phyloP scores from a whole-genome alignment of 2,329 filamentous ascomycete genomes.

The Fusarium sp. region DNA sequence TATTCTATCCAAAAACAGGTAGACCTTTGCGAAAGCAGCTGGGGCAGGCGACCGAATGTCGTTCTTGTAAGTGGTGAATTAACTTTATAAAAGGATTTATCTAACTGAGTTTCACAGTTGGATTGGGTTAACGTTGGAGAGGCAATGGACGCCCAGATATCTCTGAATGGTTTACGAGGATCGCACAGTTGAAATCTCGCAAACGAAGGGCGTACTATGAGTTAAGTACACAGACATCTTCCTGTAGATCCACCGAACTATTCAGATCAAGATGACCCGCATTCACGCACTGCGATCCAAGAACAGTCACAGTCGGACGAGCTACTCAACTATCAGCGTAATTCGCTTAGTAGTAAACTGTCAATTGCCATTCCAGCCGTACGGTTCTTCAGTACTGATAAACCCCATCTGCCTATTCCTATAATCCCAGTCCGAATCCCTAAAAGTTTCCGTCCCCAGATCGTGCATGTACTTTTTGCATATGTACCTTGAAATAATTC shows the following conservation, averaged over 20 bases:
- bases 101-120: slow-evolving; percentile 43
- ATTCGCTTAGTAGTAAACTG: slow-evolving; percentile 33
- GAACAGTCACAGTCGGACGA: neutral
- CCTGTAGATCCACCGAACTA: neutral
- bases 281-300: neutral
- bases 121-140: slow-evolving; percentile 54
- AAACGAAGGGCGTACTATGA: neutral
- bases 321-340: neutral
- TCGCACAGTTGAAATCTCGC: neutral
- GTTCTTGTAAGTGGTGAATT: slow-evolving; percentile 38
- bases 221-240: neutral
- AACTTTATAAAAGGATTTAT: neutral
- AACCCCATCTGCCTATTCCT: neutral
- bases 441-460: slow-evolving; percentile 18
- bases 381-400: neutral
- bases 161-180: slow-evolving; percentile 48
- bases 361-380: slow-evolving; percentile 20
- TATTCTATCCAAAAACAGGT: slow-evolving; percentile 40
- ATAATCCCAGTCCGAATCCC: neutral
- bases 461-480: slow-evolving; percentile 1
- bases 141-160: slow-evolving; percentile 48
- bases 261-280: neutral
- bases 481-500: neutral
- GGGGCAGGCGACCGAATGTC: slow-evolving; percentile 39
- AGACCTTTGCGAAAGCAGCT: slow-evolving; percentile 33